Conservation (phyloP, 768 basidiomycete species). For the Tubosaeta sp. region DNA sequence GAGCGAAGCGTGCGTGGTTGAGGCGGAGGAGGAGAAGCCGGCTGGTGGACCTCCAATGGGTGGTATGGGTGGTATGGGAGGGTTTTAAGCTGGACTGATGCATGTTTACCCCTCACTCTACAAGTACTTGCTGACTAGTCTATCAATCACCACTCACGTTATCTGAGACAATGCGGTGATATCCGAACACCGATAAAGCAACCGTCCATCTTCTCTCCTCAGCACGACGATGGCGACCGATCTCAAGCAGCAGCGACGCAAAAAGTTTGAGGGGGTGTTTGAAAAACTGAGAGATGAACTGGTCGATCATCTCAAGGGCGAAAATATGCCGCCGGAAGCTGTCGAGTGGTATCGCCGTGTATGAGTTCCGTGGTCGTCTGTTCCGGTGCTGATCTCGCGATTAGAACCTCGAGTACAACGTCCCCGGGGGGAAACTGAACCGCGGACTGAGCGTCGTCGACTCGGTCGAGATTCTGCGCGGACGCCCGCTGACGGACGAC, state of each 20-base stretch:
- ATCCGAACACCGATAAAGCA: slow-evolving; percentile 1
- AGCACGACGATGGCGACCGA: slow-evolving; percentile 13
- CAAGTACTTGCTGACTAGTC: slow-evolving; percentile 15
- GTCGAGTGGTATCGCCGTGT: slow-evolving; percentile 83
- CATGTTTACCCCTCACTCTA: too few relatives aligned
- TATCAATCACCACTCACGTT: slow-evolving; percentile 22
- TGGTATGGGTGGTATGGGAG: slow-evolving; percentile 56
- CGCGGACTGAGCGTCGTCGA: slow-evolving; percentile 96
- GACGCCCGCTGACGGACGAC: slow-evolving; percentile 61
- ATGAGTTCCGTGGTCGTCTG: slow-evolving; percentile 20
- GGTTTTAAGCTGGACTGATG: slow-evolving; percentile 34
- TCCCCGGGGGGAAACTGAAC: slow-evolving; percentile 96
- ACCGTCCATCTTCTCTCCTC: not conserved
- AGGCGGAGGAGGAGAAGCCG: slow-evolving; percentile 78
- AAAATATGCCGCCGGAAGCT: slow-evolving; percentile 82
- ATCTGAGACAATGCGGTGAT: not conserved
- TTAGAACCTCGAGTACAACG: slow-evolving; percentile 90
- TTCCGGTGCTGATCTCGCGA: not conserved
- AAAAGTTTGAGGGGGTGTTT: slow-evolving; percentile 72
- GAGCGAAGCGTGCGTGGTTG: slow-evolving; percentile 88
- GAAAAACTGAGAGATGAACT: slow-evolving; percentile 73
- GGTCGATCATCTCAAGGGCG: slow-evolving; percentile 55
- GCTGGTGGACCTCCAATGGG: slow-evolving; percentile 52
- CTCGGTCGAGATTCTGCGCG: slow-evolving; percentile 83
- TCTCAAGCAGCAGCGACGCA: slow-evolving; percentile 44